Conservation (phyloP, 306 rosid species). For the peach (Prunus persica) region DNA sequence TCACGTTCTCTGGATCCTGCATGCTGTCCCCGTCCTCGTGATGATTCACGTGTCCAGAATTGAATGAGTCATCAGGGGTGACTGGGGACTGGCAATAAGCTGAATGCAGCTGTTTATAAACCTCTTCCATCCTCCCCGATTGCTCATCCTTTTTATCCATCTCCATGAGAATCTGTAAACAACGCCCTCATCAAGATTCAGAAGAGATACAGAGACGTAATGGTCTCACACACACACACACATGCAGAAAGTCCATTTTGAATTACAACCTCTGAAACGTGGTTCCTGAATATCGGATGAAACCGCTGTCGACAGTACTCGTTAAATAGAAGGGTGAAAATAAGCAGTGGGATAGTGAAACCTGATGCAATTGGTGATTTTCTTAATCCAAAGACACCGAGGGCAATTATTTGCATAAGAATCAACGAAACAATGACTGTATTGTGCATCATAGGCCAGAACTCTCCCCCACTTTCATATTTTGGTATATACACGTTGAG, state of each 20-base stretch:
- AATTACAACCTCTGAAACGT: slow-evolving; percentile 67
- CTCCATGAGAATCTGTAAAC: slow-evolving; percentile 63
- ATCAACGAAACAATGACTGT: slow-evolving; percentile 64
- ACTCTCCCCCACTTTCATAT: slow-evolving; percentile 72
- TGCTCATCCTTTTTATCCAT: slow-evolving; percentile 78
- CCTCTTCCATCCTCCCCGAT: slow-evolving; percentile 53
- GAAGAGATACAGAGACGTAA: slow-evolving; percentile 4
- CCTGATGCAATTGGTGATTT: slow-evolving; percentile 66
- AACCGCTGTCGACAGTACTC: slow-evolving; percentile 83
- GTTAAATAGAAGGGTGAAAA: slow-evolving; percentile 67
- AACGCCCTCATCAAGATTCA: slow-evolving; percentile 12
- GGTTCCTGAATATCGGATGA: slow-evolving; percentile 54
- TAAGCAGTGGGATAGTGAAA: slow-evolving; percentile 72
- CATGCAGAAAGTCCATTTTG: neutral
- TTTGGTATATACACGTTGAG: slow-evolving; percentile 71
- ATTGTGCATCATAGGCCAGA: slow-evolving; percentile 80
- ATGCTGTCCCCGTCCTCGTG: slow-evolving; percentile 5
- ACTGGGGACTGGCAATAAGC: slow-evolving; percentile 57
- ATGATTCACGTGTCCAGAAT: slow-evolving; percentile 33
- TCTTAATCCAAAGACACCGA: slow-evolving; percentile 82
- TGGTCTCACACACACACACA: neutral
- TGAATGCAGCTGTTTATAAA: slow-evolving; percentile 47
- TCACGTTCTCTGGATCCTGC: slow-evolving; percentile 23
- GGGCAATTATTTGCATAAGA: slow-evolving; percentile 71
- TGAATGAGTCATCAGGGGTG: slow-evolving; percentile 14